Evolutionary conservation across 1,284 basidiomycete genomes (phyloP), one percentile per base, ranked within the genome.

Genomic region (Athelia sp.): DNA sequence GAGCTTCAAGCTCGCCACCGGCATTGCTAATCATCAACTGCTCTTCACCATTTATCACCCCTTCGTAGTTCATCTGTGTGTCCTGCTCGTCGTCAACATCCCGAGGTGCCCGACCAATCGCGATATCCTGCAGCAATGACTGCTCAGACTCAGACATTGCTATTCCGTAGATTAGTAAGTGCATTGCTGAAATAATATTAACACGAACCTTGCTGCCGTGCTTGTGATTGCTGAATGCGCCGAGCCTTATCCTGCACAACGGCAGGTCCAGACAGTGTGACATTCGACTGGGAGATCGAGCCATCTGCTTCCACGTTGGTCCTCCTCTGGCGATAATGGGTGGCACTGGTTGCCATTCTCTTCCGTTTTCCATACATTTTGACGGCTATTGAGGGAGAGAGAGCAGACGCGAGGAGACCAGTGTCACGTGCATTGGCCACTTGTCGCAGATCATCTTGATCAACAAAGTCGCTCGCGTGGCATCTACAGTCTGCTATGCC

Each of bases 1-100:
- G 26, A 29, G 48, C 48, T 17, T 49, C 19, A 34, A 49, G 45
- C 43, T 49, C 48, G 4, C 48, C 48, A 18, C 48, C 48, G 9
- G 26, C 48, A 49, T 49, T 26, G 29, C 48, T 49, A 23, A 49
- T 45, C 15, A 45, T 36, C 42, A 49, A 45, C 15, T 4, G 43
- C 22, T 49, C 48, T 4, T 36, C 40, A 4, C 48, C 48, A 22
- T 49, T 31, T 17, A 49, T 11, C 15, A 49, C 26, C 13, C 26
- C 26, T 29, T 4, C 24, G 23, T 49, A 24, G 11, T 49, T 19
- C 18, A 49, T 44, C 14, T 44, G 15, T 8, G 23, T 21, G 17
- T 44, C n/a, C n/a, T n/a, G 10, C 23, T 44, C 43, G 6, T 18
- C n/a, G 15, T 40, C 17, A 4, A 22, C 4, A 6, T 40, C 17